Evolutionary conservation across 495 filamentous ascomycete genomes (phyloP), one percentile per base, ranked within the genome.

Genomic region (Neurospora sp.): DNA sequence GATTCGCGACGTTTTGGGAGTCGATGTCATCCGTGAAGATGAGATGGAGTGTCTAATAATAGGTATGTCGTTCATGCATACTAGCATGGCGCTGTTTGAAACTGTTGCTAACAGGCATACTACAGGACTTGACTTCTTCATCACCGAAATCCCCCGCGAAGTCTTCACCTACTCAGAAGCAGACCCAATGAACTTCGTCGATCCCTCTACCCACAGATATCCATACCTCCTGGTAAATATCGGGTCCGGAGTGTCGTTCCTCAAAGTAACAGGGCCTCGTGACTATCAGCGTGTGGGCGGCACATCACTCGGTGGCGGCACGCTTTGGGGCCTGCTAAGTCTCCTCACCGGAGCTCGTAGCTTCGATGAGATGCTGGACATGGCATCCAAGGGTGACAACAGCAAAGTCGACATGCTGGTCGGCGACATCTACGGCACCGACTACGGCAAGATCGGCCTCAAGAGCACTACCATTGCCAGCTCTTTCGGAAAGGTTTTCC

Each of bases 11-110:
- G 88, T 88, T 3, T 83, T 99, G 40, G 90, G 91, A 23, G 91
- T 98, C 18, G 91, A 97, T 77, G 94, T 99, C 62, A 82, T 95
- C 74, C 86, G 93, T 31, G 96, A 98, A 80, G 96, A 99, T 78
- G 96, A 99, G 82, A 99, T 99, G 96, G 93, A 97, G 82, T 99
- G 96, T 81, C 84, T 99, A 70, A 99, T 99, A 76, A 96, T 94
- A 71, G 94, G 93, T 93, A 81, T 66, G 85, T 72, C n/a, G 39
- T 37, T 40, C 27, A 18, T 27, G 5, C 20, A 27, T 14, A 31
- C n/a, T 20, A 31, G 72, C 14, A 18, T 37, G 11, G 35, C 39
- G 71, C 46, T 72, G 23, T 59, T 39, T 70, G 35, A 10, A 72
- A 54, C 16, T 10, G 5, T 31, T 38, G 44, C 16, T 71, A 70